Evolutionary conservation across 2,329 filamentous ascomycete species (phyloP), one percentile per base, ranked within the genome.

Genomic region (Paecilomyces formosus): DNA sequence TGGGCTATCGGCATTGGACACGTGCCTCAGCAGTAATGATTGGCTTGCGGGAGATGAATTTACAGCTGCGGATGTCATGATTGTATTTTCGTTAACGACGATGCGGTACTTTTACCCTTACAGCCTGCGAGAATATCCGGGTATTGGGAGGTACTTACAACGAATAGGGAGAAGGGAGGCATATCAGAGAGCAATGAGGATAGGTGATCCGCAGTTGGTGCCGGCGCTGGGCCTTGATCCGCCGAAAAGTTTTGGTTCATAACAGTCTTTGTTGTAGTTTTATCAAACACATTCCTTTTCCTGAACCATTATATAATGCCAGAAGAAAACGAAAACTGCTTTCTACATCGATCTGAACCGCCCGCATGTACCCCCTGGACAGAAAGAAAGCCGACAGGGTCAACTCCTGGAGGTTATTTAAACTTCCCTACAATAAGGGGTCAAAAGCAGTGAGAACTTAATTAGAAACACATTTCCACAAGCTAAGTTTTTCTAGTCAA

Each of bases 21-120:
- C 78, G 2, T 73, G 81, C 11, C 67, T 89, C 2, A 63, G 62
- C 2, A 60, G 70, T 1, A 80, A 76, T 35, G 67, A 74, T 7
- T 89, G 80, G 77, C 72, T 89, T 22, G 85, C 82, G 0, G 87
- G 86, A 2, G 72, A 79, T 0, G 76, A 85, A 55, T 83, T 89
- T 59, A 88, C 84, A 0, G 84, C 78, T 0, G 87, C 87, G 1
- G 87, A 90, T 70, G 75, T 88, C 45, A 88, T 89, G 84, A 74
- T 73, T 3, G 77, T 86, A 0, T 87, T 82, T 65, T 75, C 78
- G 13, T 72, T 89, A 33, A 87, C 85, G 0, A 88, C 85, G 1
- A 79, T 84, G 78, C 76, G 86, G 15, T 74, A 76, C 54, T 87
- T 83, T 62, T 70, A 71, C 24, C 75, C 77, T 1, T 74, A 73